These are phyloP conservation scores for Acanthamoeba divionensis DNA, from an alignment of 208 protist species.

Conservation along the genomic window DNA sequence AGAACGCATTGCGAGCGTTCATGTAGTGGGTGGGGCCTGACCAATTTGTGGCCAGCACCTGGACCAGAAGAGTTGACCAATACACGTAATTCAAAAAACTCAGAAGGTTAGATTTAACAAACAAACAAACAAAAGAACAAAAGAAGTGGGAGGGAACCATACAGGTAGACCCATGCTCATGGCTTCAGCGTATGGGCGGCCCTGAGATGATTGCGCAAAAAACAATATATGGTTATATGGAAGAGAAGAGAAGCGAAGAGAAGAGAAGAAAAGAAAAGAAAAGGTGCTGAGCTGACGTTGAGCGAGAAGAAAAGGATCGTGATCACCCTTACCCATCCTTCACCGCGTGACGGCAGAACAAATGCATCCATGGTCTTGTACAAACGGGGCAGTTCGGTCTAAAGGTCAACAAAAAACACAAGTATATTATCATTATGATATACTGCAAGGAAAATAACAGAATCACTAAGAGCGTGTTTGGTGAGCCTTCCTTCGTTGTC, in stretches of 20 bases:
- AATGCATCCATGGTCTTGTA: slow-evolving; percentile 84
- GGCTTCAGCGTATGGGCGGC: slow-evolving; percentile 76
- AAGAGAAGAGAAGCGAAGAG: background rate
- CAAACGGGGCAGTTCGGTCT: slow-evolving; percentile 69
- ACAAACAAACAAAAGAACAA: too few relatives aligned
- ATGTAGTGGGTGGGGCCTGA: slow-evolving; percentile 75
- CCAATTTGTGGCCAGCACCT: slow-evolving; percentile 73
- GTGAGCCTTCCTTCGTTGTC: background rate
- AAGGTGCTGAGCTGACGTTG: background rate
- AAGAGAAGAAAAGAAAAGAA: too few relatives aligned
- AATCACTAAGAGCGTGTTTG: too few relatives aligned
- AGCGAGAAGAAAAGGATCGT: background rate
- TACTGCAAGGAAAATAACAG: background rate
- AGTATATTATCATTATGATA: too few relatives aligned
- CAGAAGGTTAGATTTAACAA: too few relatives aligned
- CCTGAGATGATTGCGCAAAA: background rate
- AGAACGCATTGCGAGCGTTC: slow-evolving; percentile 57
- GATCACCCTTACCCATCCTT: slow-evolving; percentile 71
- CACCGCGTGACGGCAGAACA: slow-evolving; percentile 83
- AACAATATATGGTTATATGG: background rate
- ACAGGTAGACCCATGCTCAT: slow-evolving; percentile 75
- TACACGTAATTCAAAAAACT: too few relatives aligned
- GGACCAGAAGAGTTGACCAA: background rate
- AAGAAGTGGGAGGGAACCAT: background rate
- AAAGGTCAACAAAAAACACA: too few relatives aligned